Evolutionary conservation across 805 yeast genomes (phyloP).

Genomic region (Metschnikowia picachoensis): DNA sequence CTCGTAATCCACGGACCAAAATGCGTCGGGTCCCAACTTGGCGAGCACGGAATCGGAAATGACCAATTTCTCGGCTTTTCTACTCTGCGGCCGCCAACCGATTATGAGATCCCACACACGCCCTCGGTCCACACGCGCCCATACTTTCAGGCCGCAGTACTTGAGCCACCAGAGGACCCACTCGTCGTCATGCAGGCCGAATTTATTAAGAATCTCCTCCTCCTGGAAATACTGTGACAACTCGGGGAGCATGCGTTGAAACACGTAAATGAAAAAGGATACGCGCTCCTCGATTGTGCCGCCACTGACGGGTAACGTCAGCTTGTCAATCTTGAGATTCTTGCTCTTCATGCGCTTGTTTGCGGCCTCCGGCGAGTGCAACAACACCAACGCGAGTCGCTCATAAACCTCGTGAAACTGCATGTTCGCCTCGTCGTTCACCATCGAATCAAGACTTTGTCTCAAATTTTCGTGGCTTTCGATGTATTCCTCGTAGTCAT

Average conservation of each 20-base stretch:
- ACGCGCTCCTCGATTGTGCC: constrained; percentile 65
- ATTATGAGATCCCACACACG: constrained; percentile 84
- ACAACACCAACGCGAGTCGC: constrained; percentile 65
- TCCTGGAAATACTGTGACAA: constrained; percentile 71
- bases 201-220: constrained; percentile 66
- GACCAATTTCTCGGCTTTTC: constrained; percentile 30
- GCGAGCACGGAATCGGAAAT: constrained; percentile 24
- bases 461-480: constrained; percentile 27
- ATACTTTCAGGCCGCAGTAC: constrained; percentile 81
- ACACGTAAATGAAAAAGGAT: constrained; percentile 60
- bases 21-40: constrained; percentile 56
- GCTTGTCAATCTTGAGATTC: constrained; percentile 24
- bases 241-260: constrained; percentile 68
- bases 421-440: constrained; percentile 38
- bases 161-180: constrained; percentile 97
- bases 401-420: constrained; percentile 69
- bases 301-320: constrained; percentile 50
- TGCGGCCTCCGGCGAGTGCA: constrained; percentile 64
- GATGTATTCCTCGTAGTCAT: constrained; percentile 38
- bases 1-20: constrained; percentile 44
- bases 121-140: constrained; percentile 79
- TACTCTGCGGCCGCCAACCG: constrained; percentile 59
- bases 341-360: constrained; percentile 10
- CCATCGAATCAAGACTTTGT: constrained; percentile 20
- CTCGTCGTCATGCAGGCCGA: constrained; percentile 61